Evolutionary conservation across 192 early-diverging fungal genomes (phyloP), one percentile per base, ranked within the genome.

Genomic region (Coemansia sp.): DNA sequence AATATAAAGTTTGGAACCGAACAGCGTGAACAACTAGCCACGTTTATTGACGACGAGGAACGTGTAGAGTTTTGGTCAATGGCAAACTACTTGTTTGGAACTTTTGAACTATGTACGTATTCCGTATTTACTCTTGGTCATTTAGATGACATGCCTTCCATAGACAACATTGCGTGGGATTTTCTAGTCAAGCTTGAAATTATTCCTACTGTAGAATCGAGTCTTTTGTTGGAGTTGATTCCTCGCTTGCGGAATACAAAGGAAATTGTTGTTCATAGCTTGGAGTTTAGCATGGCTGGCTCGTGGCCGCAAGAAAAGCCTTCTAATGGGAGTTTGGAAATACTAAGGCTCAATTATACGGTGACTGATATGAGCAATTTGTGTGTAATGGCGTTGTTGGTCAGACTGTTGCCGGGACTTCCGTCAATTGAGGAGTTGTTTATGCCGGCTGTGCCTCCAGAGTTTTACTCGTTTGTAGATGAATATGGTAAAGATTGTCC

Each of bases 351-450:
- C 5, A 57, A 57, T 18, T 57, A 57, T 5, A 8, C n/a, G n/a
- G 5, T 18, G 6, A 39, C 35, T 19, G 37, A 57, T 2, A 27
- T 19, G 9, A 61, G 22, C 49, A 29, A 51, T 13, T n/a, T 10
- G 27, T 7, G 12, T 9, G 35, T 61, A 7, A 61, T 61, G 59
- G 19, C 14, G 47, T 35, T 61, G 23, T 12, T 61, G 29, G 27
- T 12, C 1, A 7, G 27, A 9, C 7, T 61, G 39, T 19, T 61
- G 12, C 59, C 59, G 9, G 29, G 19, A 19, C 29, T 61, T 12
- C 47, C 48, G 4, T 24, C 47, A 2, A 61, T 61, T n/a, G 47
- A 51, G 4, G 59, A 61, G 59, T n/a, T 61, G 29, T 61, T 61
- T 61, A 14, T 61, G 23, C 59, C 59, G 8, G 7, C 10, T 4